Evolutionary conservation across 164 flowering plant species (phyloP).

Genomic region (Liquidambar formosana): DNA sequence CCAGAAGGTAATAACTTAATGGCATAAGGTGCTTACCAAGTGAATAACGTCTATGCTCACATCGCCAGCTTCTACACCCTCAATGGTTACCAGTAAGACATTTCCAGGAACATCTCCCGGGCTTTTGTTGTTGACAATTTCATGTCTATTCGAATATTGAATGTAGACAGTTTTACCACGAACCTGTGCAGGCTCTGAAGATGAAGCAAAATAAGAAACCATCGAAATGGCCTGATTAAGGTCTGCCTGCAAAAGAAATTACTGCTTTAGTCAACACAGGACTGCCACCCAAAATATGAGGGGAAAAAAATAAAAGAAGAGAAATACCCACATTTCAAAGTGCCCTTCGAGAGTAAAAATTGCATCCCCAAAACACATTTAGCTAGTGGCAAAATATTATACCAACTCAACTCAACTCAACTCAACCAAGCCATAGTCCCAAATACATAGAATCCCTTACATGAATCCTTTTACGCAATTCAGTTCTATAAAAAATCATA

Average conservation of each 20-base stretch:
- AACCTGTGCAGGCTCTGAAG: slow-evolving; percentile 86
- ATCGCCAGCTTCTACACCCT: slow-evolving; percentile 86
- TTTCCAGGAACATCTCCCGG: slow-evolving; percentile 86
- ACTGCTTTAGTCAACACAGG: not conserved
- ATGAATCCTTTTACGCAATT: no score
- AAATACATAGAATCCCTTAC: no score
- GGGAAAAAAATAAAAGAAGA: not conserved
- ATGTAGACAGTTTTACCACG: slow-evolving; percentile 88
- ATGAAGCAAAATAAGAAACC: slow-evolving; percentile 88
- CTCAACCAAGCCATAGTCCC: no score
- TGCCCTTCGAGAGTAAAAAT: not conserved
- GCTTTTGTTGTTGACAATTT: slow-evolving; percentile 84
- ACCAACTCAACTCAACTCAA: no score
- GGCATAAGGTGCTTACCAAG: slow-evolving; percentile 53
- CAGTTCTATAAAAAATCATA: no score
- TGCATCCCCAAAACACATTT: not conserved
- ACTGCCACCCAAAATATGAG: not conserved
- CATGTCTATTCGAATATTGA: slow-evolving; percentile 86
- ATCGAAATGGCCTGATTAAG: slow-evolving; percentile 80
- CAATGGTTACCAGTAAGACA: slow-evolving; percentile 85
- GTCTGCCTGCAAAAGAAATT: slow-evolving; percentile 51
- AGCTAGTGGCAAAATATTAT: no score
- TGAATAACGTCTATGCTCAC: slow-evolving; percentile 93
- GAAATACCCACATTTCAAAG: not conserved
- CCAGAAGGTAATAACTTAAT: not conserved